A percentile compares a stretch with the other conserved stretches of the same genome.
phyloP scores from a whole-genome alignment of 305 asterid species.

The Rubia tinctorum region DNA sequence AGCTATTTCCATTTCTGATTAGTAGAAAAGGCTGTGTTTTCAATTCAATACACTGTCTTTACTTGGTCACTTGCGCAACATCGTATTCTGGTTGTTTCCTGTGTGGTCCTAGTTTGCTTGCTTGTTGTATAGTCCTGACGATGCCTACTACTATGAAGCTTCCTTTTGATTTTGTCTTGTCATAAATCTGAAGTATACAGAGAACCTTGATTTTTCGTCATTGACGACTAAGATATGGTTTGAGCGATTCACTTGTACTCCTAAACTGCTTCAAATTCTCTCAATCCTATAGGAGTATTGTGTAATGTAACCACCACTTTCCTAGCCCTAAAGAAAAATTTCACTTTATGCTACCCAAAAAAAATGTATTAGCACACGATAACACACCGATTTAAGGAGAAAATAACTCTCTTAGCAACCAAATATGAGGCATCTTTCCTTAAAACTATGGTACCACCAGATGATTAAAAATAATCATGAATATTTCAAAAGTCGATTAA shows the following conservation, averaged over 20 bases:
- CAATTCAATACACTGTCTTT: background rate
- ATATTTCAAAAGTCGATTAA: too few species aligned
- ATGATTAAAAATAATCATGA: too few species aligned
- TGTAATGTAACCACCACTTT: background rate
- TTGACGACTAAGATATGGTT: background rate
- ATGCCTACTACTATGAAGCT: background rate
- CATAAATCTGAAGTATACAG: background rate
- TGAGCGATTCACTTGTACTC: background rate
- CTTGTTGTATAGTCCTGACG: background rate
- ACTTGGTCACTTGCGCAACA: background rate
- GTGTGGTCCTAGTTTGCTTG: background rate
- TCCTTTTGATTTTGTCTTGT: background rate
- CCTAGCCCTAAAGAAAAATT: too few species aligned
- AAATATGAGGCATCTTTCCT: too few species aligned
- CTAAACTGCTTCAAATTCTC: background rate
- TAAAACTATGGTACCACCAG: too few species aligned
- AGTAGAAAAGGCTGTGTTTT: background rate
- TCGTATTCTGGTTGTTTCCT: background rate
- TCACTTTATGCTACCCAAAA: background rate
- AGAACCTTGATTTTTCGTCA: too few species aligned
- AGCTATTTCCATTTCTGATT: background rate
- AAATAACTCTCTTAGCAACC: too few species aligned
- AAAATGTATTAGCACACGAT: background rate
- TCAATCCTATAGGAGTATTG: too few species aligned
- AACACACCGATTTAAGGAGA: background rate